These are phyloP conservation scores for Eutrema heterophyllum DNA, from an alignment of 345 rosid genomes.

Conservation along the genomic window DNA sequence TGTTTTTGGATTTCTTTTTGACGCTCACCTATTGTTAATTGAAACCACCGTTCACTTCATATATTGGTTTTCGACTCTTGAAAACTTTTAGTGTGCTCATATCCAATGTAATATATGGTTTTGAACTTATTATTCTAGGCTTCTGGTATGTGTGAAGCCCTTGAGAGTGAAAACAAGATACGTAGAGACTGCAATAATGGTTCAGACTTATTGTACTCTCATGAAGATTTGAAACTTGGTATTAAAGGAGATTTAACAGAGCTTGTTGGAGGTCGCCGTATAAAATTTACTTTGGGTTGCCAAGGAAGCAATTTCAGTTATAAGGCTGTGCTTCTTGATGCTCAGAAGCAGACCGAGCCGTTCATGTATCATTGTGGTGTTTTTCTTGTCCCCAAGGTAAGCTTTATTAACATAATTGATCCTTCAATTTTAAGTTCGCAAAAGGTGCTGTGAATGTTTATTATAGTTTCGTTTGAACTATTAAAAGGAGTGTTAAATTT, in stretches of 20 bases:
- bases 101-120: background rate
- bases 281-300: slow-evolving; percentile 56
- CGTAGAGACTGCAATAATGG: slow-evolving; percentile 61
- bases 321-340: slow-evolving; percentile 76
- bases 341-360: slow-evolving; percentile 41
- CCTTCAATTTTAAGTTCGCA: background rate
- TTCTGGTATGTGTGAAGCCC: slow-evolving; percentile 64
- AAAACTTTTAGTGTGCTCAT: background rate
- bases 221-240: slow-evolving; percentile 74
- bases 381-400: slow-evolving; percentile 91
- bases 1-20: background rate
- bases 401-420: background rate
- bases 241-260: slow-evolving; percentile 55
- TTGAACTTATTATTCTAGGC: slow-evolving; percentile 40
- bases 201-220: slow-evolving; percentile 59
- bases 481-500: slow-evolving; percentile 39
- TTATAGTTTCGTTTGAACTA: background rate
- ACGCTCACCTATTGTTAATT: background rate
- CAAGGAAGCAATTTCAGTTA: slow-evolving; percentile 52
- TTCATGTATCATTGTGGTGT: slow-evolving; percentile 68
- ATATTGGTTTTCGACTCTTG: background rate
- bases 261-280: slow-evolving; percentile 54
- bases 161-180: slow-evolving; percentile 64
- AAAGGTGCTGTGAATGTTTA: background rate
- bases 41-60: background rate